Conservation (phyloP, 768 basidiomycete genomes). For the Filobasidium wieringae region DNA sequence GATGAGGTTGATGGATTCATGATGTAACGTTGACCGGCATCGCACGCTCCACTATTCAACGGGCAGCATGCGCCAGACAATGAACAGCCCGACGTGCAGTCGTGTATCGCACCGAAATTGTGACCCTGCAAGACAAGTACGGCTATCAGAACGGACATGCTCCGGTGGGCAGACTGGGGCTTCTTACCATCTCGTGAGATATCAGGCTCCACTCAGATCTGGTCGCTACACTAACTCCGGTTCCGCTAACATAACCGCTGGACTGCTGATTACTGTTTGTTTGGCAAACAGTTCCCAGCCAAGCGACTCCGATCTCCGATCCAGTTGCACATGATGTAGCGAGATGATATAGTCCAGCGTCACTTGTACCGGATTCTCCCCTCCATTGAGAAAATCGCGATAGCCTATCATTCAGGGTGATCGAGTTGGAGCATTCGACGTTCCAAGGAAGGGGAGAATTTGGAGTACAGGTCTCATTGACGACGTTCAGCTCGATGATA, state of each 20-base stretch:
- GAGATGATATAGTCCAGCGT: slow-evolving; percentile 73
- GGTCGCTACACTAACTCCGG: slow-evolving; percentile 66
- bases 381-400: slow-evolving; percentile 75
- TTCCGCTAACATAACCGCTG: slow-evolving; percentile 57
- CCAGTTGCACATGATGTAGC: slow-evolving; percentile 48
- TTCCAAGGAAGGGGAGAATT: slow-evolving; percentile 61
- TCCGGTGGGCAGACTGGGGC: neutral
- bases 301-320: slow-evolving; percentile 57
- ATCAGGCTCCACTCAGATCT: slow-evolving; percentile 48
- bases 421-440: slow-evolving; percentile 48
- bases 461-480: slow-evolving; percentile 55
- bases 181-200: slow-evolving; percentile 36
- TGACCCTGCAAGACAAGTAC: slow-evolving; percentile 37
- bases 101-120: slow-evolving; percentile 72
- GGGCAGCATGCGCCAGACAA: slow-evolving; percentile 57
- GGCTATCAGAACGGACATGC: neutral
- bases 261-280: slow-evolving; percentile 39
- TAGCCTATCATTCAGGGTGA: slow-evolving; percentile 57
- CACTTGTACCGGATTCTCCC: slow-evolving; percentile 58
- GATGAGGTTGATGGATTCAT: slow-evolving; percentile 66
- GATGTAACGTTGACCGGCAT: slow-evolving; percentile 58
- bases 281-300: slow-evolving; percentile 66
- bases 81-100: slow-evolving; percentile 56
- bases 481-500: slow-evolving; percentile 66
- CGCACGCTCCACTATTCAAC: slow-evolving; percentile 48